A percentile compares a stretch with the other conserved stretches of the same genome.
These are phyloP conservation scores for Diaporthe sp. DNA, from an alignment of 2,329 filamentous ascomycete species.

Conservation along the genomic window DNA sequence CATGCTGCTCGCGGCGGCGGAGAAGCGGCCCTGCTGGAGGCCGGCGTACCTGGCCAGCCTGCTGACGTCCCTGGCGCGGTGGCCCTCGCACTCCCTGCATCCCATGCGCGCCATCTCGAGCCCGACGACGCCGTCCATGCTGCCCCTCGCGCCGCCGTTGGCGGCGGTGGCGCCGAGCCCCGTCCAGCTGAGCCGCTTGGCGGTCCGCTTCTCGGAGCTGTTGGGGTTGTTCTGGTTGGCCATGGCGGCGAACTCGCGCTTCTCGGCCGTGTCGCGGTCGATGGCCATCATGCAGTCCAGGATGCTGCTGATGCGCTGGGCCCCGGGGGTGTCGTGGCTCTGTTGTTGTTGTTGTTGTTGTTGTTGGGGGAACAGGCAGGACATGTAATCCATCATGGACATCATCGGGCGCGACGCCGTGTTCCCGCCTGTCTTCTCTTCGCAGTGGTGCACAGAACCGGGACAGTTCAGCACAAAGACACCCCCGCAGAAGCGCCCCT, in stretches of 20 bases:
- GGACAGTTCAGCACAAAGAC: conserved; percentile 52
- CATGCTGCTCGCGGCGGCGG: too few species aligned
- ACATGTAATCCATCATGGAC: conserved; percentile 54
- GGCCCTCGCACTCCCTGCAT: conserved; percentile 51
- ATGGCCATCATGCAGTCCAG: conserved; percentile 53
- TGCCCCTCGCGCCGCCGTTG: conserved; percentile 46
- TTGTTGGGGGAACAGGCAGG: conserved; percentile 52
- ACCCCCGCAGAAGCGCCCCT: conserved; percentile 55
- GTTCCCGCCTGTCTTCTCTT: not conserved
- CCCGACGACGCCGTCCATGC: conserved; percentile 51
- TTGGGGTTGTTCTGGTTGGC: conserved; percentile 48
- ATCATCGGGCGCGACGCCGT: conserved; percentile 30
- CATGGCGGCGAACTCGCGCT: conserved; percentile 57
- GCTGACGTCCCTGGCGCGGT: conserved; percentile 51
- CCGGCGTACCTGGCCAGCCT: conserved; percentile 48
- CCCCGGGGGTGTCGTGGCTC: conserved; percentile 34
- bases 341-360: conserved; percentile 37
- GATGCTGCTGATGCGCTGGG: conserved; percentile 40
- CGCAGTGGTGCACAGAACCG: not conserved
- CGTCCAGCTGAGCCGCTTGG: conserved; percentile 57
- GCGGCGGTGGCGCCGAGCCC: conserved; percentile 53
- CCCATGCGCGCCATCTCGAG: conserved; percentile 52
- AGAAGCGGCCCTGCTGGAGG: conserved; percentile 6
- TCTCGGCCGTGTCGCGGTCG: conserved; percentile 57
- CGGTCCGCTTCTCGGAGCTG: conserved; percentile 41